phyloP scores from a whole-genome alignment of 495 filamentous ascomycete genomes.

The Lepraria neglecta region DNA sequence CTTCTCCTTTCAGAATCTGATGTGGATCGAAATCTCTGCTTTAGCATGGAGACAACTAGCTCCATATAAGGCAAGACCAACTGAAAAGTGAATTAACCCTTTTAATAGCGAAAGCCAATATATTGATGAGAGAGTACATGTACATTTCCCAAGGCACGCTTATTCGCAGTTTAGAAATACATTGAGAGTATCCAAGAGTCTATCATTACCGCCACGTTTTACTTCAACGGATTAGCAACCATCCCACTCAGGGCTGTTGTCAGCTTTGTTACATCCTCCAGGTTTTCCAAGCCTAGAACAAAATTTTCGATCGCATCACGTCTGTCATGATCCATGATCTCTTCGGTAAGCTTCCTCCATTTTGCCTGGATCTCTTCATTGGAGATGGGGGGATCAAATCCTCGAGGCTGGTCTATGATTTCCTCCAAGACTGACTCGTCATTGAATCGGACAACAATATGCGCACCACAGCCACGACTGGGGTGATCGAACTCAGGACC shows the following conservation, averaged over 20 bases:
- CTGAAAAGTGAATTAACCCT: too few species aligned
- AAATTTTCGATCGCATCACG: conserved; percentile 34
- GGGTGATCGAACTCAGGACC: conserved; percentile 27
- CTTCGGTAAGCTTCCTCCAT: conserved; percentile 30
- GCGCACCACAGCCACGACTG: background rate
- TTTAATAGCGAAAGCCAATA: too few species aligned
- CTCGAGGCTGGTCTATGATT: conserved; percentile 25
- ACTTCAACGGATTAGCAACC: background rate
- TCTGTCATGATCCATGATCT: conserved; percentile 29
- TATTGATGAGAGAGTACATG: too few species aligned
- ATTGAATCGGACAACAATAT: conserved; percentile 21
- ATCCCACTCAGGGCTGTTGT: background rate
- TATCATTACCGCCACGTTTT: too few species aligned
- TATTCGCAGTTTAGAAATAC: too few species aligned
- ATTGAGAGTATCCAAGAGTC: too few species aligned
- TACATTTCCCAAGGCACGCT: too few species aligned
- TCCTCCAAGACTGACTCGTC: conserved; percentile 24
- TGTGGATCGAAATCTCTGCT: too few species aligned
- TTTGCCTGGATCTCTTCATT: conserved; percentile 38
- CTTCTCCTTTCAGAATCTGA: too few species aligned
- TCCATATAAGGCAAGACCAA: too few species aligned
- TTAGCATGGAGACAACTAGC: too few species aligned
- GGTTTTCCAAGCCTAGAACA: conserved; percentile 29
- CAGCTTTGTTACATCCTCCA: conserved; percentile 22
- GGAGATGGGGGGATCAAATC: conserved; percentile 30